Evolutionary conservation across 805 yeast species (phyloP).

Genomic region (Zygosaccharomyces kombuchaensis): DNA sequence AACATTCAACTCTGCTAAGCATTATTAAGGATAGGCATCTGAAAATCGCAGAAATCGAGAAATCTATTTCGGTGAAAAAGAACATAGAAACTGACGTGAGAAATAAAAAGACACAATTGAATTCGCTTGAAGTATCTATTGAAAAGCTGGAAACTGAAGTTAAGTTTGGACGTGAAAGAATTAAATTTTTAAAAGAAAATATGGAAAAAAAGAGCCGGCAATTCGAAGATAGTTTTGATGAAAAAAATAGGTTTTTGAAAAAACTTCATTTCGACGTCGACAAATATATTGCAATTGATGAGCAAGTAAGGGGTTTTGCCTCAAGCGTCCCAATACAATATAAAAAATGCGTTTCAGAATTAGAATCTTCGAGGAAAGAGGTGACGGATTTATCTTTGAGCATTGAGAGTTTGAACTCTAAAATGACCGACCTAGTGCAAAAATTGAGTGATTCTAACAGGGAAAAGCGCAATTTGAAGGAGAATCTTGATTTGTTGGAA

Average conservation of each 20-base stretch:
- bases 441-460: constrained; percentile 53
- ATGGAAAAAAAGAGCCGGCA: not conserved
- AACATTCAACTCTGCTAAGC: constrained; percentile 18
- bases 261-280: constrained; percentile 30
- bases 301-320: constrained; percentile 16
- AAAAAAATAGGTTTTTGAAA: constrained; percentile 17
- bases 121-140: constrained; percentile 12
- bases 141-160: constrained; percentile 10
- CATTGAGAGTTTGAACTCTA: constrained; percentile 18
- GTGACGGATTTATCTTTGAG: constrained; percentile 17
- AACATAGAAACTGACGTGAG: constrained; percentile 15
- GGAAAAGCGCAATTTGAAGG: constrained; percentile 58
- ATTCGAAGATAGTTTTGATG: constrained; percentile 1
- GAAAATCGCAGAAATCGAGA: constrained; percentile 25
- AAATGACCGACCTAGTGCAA: constrained; percentile 30
- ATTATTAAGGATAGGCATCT: constrained; percentile 22
- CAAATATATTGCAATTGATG: constrained; percentile 11
- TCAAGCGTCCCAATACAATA: constrained; percentile 10
- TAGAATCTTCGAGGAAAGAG: constrained; percentile 19
- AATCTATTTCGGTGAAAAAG: constrained; percentile 13
- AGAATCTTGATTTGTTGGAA: constrained; percentile 56
- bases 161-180: constrained; percentile 5
- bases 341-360: constrained; percentile 20
- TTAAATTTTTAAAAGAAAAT: constrained; percentile 2
- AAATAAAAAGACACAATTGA: constrained; percentile 12